Conservation (phyloP, 441 rosid genomes). For the Eutrema salsugineum region DNA sequence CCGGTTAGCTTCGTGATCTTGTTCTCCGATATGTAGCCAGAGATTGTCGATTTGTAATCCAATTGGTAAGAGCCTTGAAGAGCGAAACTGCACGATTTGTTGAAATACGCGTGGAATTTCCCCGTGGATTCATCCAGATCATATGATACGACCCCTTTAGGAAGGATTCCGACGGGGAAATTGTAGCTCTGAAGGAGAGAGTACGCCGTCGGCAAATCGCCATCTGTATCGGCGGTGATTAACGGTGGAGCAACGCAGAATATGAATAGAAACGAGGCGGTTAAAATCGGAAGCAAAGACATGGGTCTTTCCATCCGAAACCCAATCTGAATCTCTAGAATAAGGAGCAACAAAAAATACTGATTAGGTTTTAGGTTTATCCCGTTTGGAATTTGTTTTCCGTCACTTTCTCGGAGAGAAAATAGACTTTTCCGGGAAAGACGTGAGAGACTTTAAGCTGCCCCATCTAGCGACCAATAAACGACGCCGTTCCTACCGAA, state of each 20-base stretch:
- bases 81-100: constrained; percentile 69
- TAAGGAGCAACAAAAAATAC: background rate
- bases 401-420: constrained; percentile 13
- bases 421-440: background rate
- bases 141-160: constrained; percentile 54
- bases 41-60: constrained; percentile 63
- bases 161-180: constrained; percentile 80
- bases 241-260: background rate
- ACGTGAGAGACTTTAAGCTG: constrained; percentile 6
- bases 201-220: constrained; percentile 45
- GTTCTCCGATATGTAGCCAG: constrained; percentile 55
- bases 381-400: background rate
- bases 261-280: background rate
- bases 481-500: background rate
- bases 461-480: background rate
- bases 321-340: background rate
- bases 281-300: background rate
- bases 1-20: constrained; percentile 58
- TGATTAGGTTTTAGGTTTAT: constrained; percentile 6
- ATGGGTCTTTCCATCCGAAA: background rate
- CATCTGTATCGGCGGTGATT: constrained; percentile 8
- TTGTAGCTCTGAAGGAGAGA: constrained; percentile 54
- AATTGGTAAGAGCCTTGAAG: constrained; percentile 80
- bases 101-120: constrained; percentile 47
- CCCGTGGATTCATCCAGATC: constrained; percentile 62